These are phyloP conservation scores for Paracoccidioides brasiliensis DNA, from an alignment of 2,329 filamentous ascomycete genomes.

Conservation along the genomic window DNA sequence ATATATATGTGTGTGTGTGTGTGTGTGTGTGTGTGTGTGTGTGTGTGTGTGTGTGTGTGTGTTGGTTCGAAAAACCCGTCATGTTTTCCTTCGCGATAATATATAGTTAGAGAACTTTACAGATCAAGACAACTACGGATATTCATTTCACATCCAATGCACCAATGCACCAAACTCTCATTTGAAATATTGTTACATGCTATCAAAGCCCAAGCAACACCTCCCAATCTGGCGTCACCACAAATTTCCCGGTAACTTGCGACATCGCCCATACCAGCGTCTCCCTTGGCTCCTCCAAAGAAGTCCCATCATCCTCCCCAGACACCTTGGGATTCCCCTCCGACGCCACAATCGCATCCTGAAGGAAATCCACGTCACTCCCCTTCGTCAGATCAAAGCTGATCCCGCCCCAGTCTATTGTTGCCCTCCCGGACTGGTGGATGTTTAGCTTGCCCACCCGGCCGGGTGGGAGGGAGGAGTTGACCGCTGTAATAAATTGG, in stretches of 20 bases:
- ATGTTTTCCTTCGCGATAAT: no score
- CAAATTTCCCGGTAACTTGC: conserved; percentile 51
- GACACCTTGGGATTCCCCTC: conserved; percentile 13
- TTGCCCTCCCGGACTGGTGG: conserved; percentile 48
- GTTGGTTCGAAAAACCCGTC: no score
- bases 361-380: conserved; percentile 43
- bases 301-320: conserved; percentile 8
- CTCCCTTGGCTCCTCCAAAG: conserved; percentile 21
- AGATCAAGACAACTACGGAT: neutral
- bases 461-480: conserved; percentile 38
- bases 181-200: neutral
- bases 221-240: conserved; percentile 49
- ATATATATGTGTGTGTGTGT: no score
- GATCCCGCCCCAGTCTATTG: conserved; percentile 50
- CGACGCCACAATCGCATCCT: conserved; percentile 42
- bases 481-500: conserved; percentile 25
- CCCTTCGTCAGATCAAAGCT: conserved; percentile 46
- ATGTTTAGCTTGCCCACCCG: conserved; percentile 49
- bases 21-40: no score
- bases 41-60: no score
- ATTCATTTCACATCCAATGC: neutral
- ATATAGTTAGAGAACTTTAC: no score
- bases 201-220: conserved; percentile 29
- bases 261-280: conserved; percentile 44
- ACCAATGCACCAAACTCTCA: neutral